These are phyloP conservation scores for Wallacemonas collosoma DNA, from an alignment of 208 protist genomes.

Conservation along the genomic window DNA sequence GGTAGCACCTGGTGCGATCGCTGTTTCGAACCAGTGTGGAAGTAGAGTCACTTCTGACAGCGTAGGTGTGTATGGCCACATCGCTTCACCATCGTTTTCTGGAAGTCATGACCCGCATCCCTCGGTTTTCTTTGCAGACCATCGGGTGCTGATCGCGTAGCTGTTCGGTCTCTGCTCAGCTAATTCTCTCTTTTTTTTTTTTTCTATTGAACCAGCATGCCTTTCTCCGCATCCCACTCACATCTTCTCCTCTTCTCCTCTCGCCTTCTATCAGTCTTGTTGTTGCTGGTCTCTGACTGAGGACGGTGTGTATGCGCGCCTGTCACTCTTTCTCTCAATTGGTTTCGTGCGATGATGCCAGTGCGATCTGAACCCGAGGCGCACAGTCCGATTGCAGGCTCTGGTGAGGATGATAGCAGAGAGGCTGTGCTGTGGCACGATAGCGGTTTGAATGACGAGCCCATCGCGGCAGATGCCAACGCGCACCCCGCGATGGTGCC, in stretches of 20 bases:
- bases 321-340: not conserved
- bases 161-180: too few relatives aligned
- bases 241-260: not conserved
- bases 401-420: not conserved
- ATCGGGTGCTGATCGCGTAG: too few relatives aligned
- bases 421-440: not conserved
- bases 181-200: slow-evolving; percentile 9
- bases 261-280: too few relatives aligned
- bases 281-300: too few relatives aligned
- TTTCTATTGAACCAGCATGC: not conserved
- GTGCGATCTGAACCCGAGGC: not conserved
- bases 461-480: not conserved
- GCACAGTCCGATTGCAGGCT: slow-evolving; percentile 3
- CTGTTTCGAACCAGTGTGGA: too few relatives aligned
- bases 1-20: too few relatives aligned
- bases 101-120: too few relatives aligned
- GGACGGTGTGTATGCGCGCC: not conserved
- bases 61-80: too few relatives aligned
- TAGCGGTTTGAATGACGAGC: not conserved
- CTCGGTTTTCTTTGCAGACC: too few relatives aligned
- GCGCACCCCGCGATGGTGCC: not conserved
- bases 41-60: too few relatives aligned
- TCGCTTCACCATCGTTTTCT: too few relatives aligned
- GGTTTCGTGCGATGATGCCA: not conserved
- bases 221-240: not conserved